Percentiles rank a stretch among this genome's conserved stretches.
Conservation (phyloP, 495 filamentous ascomycete species). For the Bacidia rubella region DNA sequence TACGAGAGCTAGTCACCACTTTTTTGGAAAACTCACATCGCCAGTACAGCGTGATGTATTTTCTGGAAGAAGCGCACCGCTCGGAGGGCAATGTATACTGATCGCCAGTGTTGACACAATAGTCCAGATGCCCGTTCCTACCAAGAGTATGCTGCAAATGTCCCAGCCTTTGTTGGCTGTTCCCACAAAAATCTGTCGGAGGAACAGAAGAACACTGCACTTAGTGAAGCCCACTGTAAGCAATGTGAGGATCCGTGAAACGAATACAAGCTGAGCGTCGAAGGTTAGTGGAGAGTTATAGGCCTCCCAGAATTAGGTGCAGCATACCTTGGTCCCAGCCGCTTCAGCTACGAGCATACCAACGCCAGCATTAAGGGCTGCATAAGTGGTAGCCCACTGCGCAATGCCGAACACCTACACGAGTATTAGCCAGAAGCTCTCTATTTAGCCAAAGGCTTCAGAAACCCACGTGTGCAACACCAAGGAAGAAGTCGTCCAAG, state of each 20-base stretch:
- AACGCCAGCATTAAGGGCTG: slow-evolving; percentile 2
- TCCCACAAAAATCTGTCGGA: slow-evolving; percentile 3
- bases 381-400: slow-evolving; percentile 1
- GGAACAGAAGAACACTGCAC: slow-evolving; percentile 2
- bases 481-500: slow-evolving; percentile 4
- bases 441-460: background rate
- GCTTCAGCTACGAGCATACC: background rate
- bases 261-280: background rate
- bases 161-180: slow-evolving; percentile 2
- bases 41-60: background rate
- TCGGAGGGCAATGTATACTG: slow-evolving; percentile 2
- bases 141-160: background rate
- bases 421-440: background rate
- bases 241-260: slow-evolving; percentile 2
- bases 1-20: background rate
- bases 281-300: background rate
- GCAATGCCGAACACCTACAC: slow-evolving; percentile 1
- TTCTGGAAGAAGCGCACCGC: slow-evolving; percentile 3
- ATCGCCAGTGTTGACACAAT: background rate
- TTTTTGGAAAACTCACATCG: slow-evolving; percentile 1
- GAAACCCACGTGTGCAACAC: slow-evolving; percentile 3
- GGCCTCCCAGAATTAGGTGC: too few species aligned
- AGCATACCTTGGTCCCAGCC: slow-evolving; percentile 2
- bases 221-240: slow-evolving; percentile 1
- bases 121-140: slow-evolving; percentile 2